Evolutionary conservation across 192 early-diverging fungal genomes (phyloP).

Genomic region (Radiomyces spectabilis): DNA sequence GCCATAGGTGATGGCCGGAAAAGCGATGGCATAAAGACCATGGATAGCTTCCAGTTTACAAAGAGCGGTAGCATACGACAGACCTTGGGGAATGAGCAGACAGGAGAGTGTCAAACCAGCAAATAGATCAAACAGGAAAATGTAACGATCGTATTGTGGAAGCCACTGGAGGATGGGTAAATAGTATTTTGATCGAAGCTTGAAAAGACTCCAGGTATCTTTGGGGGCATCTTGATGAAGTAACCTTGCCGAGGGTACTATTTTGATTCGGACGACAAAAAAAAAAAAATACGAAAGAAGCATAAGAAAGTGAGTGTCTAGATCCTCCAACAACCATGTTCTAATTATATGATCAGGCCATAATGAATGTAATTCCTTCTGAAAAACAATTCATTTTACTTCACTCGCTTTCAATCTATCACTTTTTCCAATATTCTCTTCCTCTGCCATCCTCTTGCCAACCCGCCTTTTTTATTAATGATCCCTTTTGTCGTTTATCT

Average conservation of each 20-base stretch:
- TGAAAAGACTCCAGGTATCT: slow-evolving; percentile 33
- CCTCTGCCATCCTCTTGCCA: no score
- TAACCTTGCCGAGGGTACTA: slow-evolving; percentile 16
- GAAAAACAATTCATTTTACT: neutral
- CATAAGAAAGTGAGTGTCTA: neutral
- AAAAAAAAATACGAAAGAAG: neutral
- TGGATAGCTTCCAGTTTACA: slow-evolving; percentile 80
- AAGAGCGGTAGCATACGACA: slow-evolving; percentile 88
- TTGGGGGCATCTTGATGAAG: slow-evolving; percentile 11
- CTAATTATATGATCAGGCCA: neutral
- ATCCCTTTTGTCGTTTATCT: no score
- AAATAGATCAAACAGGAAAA: slow-evolving; percentile 68
- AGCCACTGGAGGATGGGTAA: slow-evolving; percentile 92
- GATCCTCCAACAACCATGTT: neutral
- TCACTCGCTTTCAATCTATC: neutral
- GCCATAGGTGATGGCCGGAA: slow-evolving; percentile 79
- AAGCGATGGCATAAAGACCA: slow-evolving; percentile 84
- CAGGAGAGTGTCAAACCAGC: slow-evolving; percentile 83
- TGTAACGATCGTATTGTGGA: slow-evolving; percentile 60
- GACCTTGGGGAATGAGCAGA: slow-evolving; percentile 63
- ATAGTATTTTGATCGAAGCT: slow-evolving; percentile 79
- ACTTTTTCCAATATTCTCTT: no score
- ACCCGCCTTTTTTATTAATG: no score
- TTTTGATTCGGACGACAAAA: neutral
- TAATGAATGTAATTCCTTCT: neutral